Evolutionary conservation across 805 yeast genomes (phyloP), one percentile per base, ranked within the genome.

Genomic region (Lipomyces japonicus): DNA sequence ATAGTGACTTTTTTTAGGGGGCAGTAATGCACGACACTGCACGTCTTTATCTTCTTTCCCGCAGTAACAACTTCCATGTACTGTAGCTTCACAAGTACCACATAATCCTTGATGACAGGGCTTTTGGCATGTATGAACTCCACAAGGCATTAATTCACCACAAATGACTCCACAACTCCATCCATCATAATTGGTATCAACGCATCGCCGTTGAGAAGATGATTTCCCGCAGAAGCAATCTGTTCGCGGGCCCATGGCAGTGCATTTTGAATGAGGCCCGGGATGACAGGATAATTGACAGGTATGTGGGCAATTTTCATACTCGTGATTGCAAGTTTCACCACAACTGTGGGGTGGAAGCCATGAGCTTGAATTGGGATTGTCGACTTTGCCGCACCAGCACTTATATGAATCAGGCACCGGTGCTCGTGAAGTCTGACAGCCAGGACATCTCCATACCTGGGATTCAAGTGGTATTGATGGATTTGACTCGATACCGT

Each of bases 321-420:
- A 71, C 28, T 77, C 75, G 34, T 72, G 69, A 44, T 76, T 75
- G 70, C 97, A 89, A 0, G 86, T 75, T 63, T 85, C 89, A 2
- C 96, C 96, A 73, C 97, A 90, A 42, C 93, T 82, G 58, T 89
- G 93, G 0, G 96, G 96, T 18, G 73, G 67, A 60, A 82, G 80
- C 0, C 74, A 67, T 3, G 65, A 69, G 49, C 58, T 45, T 51
- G 54, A 46, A 32, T 54, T 48, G 0, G 96, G 96, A 56, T 85
- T 79, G 18, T 78, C 70, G 2, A 75, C 77, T 61, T 86, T 84
- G 1, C 90, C 91, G 72, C 96, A 89, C 97, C 97, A 89, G 63
- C 97, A 89, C 0, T 78, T 78, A 65, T 78, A 82, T 35, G 66
- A 75, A 56, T 67, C 75, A 32, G 86, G 89, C 39, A 76, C 72